These are phyloP conservation scores for Myxozyma vanderwaltii DNA, from an alignment of 805 yeast genomes.

Conservation along the genomic window DNA sequence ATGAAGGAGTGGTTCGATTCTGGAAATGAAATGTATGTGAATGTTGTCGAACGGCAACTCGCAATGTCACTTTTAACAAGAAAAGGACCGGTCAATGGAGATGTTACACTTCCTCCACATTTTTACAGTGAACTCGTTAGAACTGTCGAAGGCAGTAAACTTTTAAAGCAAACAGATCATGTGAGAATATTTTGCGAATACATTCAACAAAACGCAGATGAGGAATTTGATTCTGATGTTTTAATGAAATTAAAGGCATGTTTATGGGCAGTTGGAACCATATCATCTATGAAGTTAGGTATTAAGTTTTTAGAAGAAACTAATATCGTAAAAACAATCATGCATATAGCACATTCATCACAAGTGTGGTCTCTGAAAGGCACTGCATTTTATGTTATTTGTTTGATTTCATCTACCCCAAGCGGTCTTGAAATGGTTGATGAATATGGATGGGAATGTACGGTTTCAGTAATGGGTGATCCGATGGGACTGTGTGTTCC, in stretches of 20 bases:
- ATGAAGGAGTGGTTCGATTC: constrained; percentile 65
- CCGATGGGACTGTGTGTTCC: constrained; percentile 41
- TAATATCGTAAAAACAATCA: constrained; percentile 56
- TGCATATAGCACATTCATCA: constrained; percentile 52
- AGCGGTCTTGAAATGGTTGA: constrained; percentile 86
- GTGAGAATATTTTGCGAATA: constrained; percentile 40
- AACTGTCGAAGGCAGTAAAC: constrained; percentile 75
- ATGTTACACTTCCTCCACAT: constrained; percentile 53
- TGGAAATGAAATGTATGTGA: constrained; percentile 34
- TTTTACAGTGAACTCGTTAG: constrained; percentile 79
- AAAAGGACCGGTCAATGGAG: background rate
- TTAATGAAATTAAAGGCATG: constrained; percentile 63
- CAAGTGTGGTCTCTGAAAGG: constrained; percentile 66
- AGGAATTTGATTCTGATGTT: constrained; percentile 43
- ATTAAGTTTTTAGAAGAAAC: constrained; percentile 57
- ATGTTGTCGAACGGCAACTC: constrained; percentile 33
- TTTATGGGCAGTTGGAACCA: constrained; percentile 84
- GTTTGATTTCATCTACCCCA: constrained; percentile 67
- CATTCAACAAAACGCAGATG: constrained; percentile 36
- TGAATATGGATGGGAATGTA: constrained; percentile 73
- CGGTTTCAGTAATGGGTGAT: constrained; percentile 48
- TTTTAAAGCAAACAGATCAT: constrained; percentile 55
- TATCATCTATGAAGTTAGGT: constrained; percentile 74
- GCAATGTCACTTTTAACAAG: constrained; percentile 14
- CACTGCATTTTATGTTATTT: constrained; percentile 74